Conservation (phyloP, 192 early-diverging fungal genomes). For the Mortierella antarctica region DNA sequence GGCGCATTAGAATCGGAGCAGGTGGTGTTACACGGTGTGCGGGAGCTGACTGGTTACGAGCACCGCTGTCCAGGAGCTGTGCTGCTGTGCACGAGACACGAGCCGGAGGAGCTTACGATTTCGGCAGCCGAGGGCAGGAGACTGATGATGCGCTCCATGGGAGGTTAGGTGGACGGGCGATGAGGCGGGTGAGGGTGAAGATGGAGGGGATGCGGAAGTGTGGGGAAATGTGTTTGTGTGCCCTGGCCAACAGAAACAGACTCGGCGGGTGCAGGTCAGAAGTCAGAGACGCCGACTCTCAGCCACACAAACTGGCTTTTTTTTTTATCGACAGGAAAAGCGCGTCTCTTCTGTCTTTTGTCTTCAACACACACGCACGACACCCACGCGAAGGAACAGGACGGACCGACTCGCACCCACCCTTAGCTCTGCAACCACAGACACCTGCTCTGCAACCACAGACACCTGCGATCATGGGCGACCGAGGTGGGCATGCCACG, state of each 20-base stretch:
- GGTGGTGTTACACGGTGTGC: background rate
- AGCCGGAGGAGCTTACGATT: constrained; percentile 36
- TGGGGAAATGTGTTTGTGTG: background rate
- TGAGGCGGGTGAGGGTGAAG: background rate
- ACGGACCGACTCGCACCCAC: background rate
- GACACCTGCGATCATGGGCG: background rate
- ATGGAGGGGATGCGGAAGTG: background rate
- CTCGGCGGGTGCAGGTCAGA: too few species aligned
- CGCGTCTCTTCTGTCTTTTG: background rate
- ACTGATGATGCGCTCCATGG: constrained; percentile 56
- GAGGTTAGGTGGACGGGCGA: background rate
- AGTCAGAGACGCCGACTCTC: background rate
- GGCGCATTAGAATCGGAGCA: background rate
- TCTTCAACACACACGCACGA: background rate
- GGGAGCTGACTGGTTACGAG: background rate
- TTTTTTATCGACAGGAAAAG: background rate
- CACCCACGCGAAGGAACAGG: background rate
- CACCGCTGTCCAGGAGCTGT: background rate
- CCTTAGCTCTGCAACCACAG: background rate
- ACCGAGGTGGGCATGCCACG: constrained; percentile 9
- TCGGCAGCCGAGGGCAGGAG: constrained; percentile 66
- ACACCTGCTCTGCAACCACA: background rate
- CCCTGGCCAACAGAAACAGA: background rate
- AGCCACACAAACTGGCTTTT: constrained; percentile 9
- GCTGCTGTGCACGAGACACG: background rate